These are phyloP conservation scores for Lactarius hatsudake DNA, from an alignment of 768 basidiomycete species.

Conservation along the genomic window DNA sequence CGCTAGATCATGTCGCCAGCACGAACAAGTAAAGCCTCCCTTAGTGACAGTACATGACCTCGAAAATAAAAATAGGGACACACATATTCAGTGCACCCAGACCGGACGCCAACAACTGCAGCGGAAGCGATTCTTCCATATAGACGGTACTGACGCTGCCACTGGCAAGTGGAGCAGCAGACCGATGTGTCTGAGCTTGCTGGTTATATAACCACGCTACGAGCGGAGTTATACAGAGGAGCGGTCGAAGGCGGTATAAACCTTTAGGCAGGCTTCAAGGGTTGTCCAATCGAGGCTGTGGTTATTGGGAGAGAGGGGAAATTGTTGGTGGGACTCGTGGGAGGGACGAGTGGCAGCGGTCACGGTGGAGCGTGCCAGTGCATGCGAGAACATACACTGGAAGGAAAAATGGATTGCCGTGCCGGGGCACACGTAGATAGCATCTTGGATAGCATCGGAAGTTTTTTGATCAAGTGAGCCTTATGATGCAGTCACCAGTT, in stretches of 20 bases:
- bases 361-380: too few relatives aligned
- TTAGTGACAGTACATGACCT: background rate
- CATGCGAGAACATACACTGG: too few relatives aligned
- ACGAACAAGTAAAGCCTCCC: background rate
- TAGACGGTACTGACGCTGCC: background rate
- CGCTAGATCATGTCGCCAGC: conserved; percentile 4
- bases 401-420: too few relatives aligned
- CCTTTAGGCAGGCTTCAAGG: background rate
- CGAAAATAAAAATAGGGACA: background rate
- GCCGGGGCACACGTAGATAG: too few relatives aligned
- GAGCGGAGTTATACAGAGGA: background rate
- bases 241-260: background rate
- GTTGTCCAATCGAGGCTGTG: background rate
- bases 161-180: background rate
- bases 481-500: too few relatives aligned
- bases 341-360: background rate
- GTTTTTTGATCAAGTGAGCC: too few relatives aligned
- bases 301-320: background rate
- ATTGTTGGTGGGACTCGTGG: background rate
- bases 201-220: background rate
- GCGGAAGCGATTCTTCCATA: background rate
- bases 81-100: background rate
- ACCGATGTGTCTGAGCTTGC: background rate
- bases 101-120: background rate
- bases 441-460: too few relatives aligned